Base-by-base conservation (phyloP, 2,329 filamentous ascomycete genomes). In the Aspergillus costaricaensis region DNA sequence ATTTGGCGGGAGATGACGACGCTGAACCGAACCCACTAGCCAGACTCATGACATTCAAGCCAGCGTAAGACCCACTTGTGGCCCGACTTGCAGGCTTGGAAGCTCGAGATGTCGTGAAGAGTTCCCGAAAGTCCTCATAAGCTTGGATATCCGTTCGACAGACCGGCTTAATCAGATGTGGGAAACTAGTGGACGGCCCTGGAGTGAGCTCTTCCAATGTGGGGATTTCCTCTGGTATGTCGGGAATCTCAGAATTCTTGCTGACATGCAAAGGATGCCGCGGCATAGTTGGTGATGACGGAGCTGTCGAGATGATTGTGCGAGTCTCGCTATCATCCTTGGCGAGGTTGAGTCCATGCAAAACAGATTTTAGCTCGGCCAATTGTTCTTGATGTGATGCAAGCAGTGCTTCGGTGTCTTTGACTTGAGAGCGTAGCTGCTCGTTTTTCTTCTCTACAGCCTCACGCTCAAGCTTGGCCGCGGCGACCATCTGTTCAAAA, bases 311-410 rank as follows among this genome's bases (percentile, higher is more conserved):
- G 17, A 79, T 75, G 9, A 91, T 90, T n/a, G 87, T 84, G 59
- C 85, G 86, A 48, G 83, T 87, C 53, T 88, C 84, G 66, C 86
- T 83, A 67, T 96, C 90, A 66, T 95, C 91, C 62, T 83, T 85
- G 25, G 72, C 68, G 67, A 91, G 87, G 12, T 86, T 82, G 87
- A 97, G 91, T 68, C 89, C 88, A 77, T 96, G 92, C 87, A 99
- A 91, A 64, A 97, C 92, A 19, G 86, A 83, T 77, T 99, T 99
- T 64, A 99, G 85, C 75, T 98, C 91, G 2, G 90, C 85, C 2
- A 99, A 82, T 74, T 99, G 95, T 75, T 98, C 93, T 73, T 96
- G 93, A 69, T 98, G 92, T 1, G 91, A 96, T 60, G 87, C 88
- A 62, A 99, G 85, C 17, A 99, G 84, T 23, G 85, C 83, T 76